Conservation (phyloP, 495 filamentous ascomycete species). For the Penicillium coprophilum region DNA sequence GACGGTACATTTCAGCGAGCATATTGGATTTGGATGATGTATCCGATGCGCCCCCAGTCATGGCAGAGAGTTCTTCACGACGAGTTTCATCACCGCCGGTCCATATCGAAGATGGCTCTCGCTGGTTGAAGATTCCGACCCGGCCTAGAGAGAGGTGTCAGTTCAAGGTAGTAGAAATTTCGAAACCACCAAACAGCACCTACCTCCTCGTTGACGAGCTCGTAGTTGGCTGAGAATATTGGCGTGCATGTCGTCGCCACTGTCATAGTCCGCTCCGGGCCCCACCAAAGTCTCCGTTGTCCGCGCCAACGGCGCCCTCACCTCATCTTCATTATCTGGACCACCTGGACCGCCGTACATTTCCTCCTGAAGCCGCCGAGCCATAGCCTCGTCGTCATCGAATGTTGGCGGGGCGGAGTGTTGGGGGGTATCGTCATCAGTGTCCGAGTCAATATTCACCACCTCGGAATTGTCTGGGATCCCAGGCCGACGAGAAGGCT, state of each 20-base stretch:
- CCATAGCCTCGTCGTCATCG: slow-evolving; percentile 94
- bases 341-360: slow-evolving; percentile 63
- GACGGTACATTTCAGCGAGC: slow-evolving; percentile 87
- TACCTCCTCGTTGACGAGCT: slow-evolving; percentile 47
- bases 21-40: slow-evolving; percentile 65
- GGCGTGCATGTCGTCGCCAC: slow-evolving; percentile 59
- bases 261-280: slow-evolving; percentile 58
- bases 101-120: slow-evolving; percentile 71
- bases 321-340: slow-evolving; percentile 55
- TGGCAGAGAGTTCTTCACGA: slow-evolving; percentile 54
- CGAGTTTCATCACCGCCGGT: slow-evolving; percentile 54
- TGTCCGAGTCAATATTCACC: slow-evolving; percentile 72
- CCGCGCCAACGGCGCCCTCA: slow-evolving; percentile 87
- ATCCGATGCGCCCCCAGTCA: slow-evolving; percentile 74
- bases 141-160: slow-evolving; percentile 40
- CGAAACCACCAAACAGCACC: slow-evolving; percentile 25
- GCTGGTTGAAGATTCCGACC: slow-evolving; percentile 84
- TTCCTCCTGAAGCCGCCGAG: slow-evolving; percentile 86
- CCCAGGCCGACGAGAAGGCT: slow-evolving; percentile 25
- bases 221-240: slow-evolving; percentile 67
- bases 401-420: slow-evolving; percentile 29
- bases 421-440: slow-evolving; percentile 52
- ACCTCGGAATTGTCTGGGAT: slow-evolving; percentile 58
- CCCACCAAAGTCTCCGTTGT: slow-evolving; percentile 90
- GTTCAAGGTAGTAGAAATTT: slow-evolving; percentile 9